Percentiles rank a stretch among this genome's conserved stretches.
Evolutionary conservation across 129 eudicot genomes (phyloP).

Genomic region (Chrysanthemum seticuspe): DNA sequence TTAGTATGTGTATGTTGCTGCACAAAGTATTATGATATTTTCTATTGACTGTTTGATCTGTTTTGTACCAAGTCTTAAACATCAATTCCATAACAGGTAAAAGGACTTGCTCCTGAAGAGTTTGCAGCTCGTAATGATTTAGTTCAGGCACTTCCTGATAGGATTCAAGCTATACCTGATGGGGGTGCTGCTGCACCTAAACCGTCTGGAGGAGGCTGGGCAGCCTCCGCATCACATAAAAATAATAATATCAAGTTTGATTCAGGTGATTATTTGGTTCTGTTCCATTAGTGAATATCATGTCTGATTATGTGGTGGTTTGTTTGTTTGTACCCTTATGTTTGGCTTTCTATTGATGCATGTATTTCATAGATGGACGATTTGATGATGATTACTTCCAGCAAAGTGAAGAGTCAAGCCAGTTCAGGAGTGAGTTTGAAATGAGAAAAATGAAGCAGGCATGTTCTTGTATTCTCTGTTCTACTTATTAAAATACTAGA

Average conservation of each 20-base stretch:
- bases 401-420: constrained; percentile 80
- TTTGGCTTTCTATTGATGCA: too few relatives aligned
- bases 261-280: constrained; percentile 45
- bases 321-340: not conserved
- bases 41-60: not conserved
- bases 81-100: constrained; percentile 52
- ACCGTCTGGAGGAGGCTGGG: constrained; percentile 80
- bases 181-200: constrained; percentile 82
- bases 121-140: constrained; percentile 79
- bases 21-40: constrained; percentile 3
- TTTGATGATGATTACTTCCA: constrained; percentile 16
- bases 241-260: constrained; percentile 77
- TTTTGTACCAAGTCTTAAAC: not conserved
- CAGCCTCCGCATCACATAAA: constrained; percentile 69
- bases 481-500: not conserved
- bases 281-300: not conserved
- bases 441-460: constrained; percentile 94
- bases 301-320: constrained; percentile 8
- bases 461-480: constrained; percentile 26
- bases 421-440: constrained; percentile 84
- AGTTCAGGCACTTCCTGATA: constrained; percentile 84
- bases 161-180: constrained; percentile 89
- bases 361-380: too few relatives aligned
- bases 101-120: constrained; percentile 89
- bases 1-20: not conserved